Base-by-base conservation (phyloP, 1,139 yeast species). In the Hyphopichia wangnamkhiaoensis region DNA sequence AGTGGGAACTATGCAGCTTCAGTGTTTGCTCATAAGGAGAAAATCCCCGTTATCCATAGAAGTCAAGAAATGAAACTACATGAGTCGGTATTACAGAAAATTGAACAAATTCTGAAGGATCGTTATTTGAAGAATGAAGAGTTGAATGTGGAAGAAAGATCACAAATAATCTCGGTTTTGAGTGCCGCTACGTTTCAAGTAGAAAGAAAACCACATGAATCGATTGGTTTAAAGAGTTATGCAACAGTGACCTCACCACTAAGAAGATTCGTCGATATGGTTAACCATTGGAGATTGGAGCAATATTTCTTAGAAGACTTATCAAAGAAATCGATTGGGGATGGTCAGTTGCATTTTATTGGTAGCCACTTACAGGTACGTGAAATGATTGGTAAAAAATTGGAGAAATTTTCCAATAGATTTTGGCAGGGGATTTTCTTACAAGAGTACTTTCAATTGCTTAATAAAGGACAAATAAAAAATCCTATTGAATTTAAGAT, bases 161-260 rank as follows among this genome's bases (percentile, higher is more conserved):
- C 49, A 37, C 52, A 57, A 35, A 46, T 57, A 49, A 18, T 63
- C 37, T 43, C 55, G 5, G 49, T 57, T 8, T 44, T 50, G 67
- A 71, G 47, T 41, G 64, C 54, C 51, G 74, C 61, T 44, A 61
- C 52, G 34, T 64, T 41, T 39, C 70, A 48, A 52, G 69, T 47
- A 49, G 64, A 43, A 41, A 75, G 56, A 53, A 53, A 54, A 1
- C 58, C 59, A 0, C 97, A 91, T 59, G 69, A 71, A 23, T 79
- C 85, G 42, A 63, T 90, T 34, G 96, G 95, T 2, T 63, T 84
- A 9, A 58, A 63, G 0, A 60, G 67, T 12, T 90, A 93, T 54
- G 72, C 86, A 6, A 87, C 89, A 29, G 82, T 87, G 2, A 90
- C 98, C 0, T 90, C 97, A 0, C 98, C 98, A 1, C 70, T 93